Percentiles rank a stretch among this genome's conserved stretches.
phyloP scores from a whole-genome alignment of 73 alveolate species.

The Paramecium biaurelia region DNA sequence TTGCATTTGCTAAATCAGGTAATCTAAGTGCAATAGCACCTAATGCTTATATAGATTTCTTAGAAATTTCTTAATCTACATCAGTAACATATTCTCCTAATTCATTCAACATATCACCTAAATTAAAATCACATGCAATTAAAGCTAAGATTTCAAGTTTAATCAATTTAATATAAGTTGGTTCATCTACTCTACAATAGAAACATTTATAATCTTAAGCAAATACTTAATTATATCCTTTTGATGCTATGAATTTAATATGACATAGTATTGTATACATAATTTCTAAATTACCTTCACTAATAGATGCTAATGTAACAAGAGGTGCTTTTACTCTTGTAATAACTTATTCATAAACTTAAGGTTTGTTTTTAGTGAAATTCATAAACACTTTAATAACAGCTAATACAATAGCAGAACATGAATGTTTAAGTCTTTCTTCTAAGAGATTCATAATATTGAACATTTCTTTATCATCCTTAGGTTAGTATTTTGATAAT shows the following conservation, averaged over 20 bases:
- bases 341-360: constrained; percentile 84
- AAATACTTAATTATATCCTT: constrained; percentile 64
- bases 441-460: constrained; percentile 97
- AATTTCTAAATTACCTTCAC: constrained; percentile 94
- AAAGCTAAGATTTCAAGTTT: constrained; percentile 86
- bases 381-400: constrained; percentile 95
- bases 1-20: constrained; percentile 71
- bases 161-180: constrained; percentile 88
- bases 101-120: constrained; percentile 83
- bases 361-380: constrained; percentile 88
- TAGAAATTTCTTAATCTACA: constrained; percentile 84
- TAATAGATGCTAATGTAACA: constrained; percentile 90
- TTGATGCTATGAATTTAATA: constrained; percentile 75
- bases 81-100: constrained; percentile 92
- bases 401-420: constrained; percentile 94
- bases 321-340: constrained; percentile 95
- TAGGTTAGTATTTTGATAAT: constrained; percentile 88
- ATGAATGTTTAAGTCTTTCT: constrained; percentile 93
- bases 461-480: constrained; percentile 91
- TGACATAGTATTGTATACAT: constrained; percentile 91
- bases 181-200: constrained; percentile 97
- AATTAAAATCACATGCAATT: constrained; percentile 65
- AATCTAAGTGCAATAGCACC: constrained; percentile 80
- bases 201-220: constrained; percentile 91
- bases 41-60: constrained; percentile 77